A percentile compares a stretch with the other conserved stretches of the same genome.
Conservation (phyloP, 1,284 basidiomycete genomes). For the Cutaneotrichosporon cavernicola region DNA sequence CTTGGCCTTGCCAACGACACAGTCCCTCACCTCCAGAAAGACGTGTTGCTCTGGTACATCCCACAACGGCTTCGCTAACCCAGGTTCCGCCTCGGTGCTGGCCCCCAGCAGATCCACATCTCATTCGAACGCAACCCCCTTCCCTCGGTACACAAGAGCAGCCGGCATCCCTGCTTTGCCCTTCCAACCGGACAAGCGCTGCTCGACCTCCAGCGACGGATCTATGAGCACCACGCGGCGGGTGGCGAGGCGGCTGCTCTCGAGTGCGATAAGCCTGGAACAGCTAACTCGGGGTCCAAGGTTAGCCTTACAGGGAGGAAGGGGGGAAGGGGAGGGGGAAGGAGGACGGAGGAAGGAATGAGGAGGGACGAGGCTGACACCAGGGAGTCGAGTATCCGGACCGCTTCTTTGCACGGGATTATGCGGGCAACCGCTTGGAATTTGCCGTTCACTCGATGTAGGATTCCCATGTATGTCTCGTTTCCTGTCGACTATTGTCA, state of each 20-base stretch:
- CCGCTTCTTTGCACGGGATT: slow-evolving; percentile 50
- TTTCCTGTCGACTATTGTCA: too few relatives aligned
- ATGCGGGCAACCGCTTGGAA: slow-evolving; percentile 49
- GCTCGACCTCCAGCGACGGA: slow-evolving; percentile 39
- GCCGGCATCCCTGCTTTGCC: slow-evolving; percentile 48
- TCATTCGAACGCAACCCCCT: slow-evolving; percentile 29
- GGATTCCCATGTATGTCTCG: too few relatives aligned
- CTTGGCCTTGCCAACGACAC: slow-evolving; percentile 43
- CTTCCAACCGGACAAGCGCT: slow-evolving; percentile 36
- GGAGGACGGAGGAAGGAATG: too few relatives aligned
- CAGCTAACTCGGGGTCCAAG: slow-evolving; percentile 44
- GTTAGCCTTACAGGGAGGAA: slow-evolving; percentile 17
- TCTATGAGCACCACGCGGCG: slow-evolving; percentile 34
- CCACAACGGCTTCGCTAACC: not conserved
- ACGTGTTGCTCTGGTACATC: slow-evolving; percentile 41
- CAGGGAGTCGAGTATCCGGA: slow-evolving; percentile 49
- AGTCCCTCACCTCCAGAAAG: slow-evolving; percentile 42
- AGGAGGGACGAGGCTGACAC: slow-evolving; percentile 8
- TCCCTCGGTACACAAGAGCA: slow-evolving; percentile 24
- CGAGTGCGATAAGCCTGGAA: slow-evolving; percentile 43
- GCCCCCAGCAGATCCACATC: slow-evolving; percentile 48
- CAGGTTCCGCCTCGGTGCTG: slow-evolving; percentile 43
- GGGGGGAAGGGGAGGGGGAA: too few relatives aligned
- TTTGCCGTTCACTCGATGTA: slow-evolving; percentile 28
- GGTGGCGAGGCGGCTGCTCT: slow-evolving; percentile 32